These are phyloP conservation scores for Clarireedia paspali DNA, from an alignment of 2,329 filamentous ascomycete species.

Conservation along the genomic window DNA sequence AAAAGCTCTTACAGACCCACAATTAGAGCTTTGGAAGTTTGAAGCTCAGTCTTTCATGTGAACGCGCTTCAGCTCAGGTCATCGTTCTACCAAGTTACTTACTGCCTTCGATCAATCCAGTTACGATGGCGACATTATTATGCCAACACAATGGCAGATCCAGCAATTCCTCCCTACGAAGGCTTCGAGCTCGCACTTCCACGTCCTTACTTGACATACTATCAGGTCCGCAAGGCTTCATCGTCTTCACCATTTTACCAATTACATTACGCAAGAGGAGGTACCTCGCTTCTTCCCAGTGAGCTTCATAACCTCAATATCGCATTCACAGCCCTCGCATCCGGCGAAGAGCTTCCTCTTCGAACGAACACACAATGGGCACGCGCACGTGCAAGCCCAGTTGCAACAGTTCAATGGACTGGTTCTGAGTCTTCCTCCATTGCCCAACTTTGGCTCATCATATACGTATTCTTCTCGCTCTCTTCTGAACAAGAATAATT, in stretches of 20 bases:
- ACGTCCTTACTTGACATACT: background rate
- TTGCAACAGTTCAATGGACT: slow-evolving; percentile 30
- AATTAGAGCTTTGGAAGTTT: too few species aligned
- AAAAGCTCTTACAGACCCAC: too few species aligned
- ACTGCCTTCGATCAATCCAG: background rate
- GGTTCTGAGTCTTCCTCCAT: slow-evolving; percentile 26
- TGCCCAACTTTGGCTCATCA: slow-evolving; percentile 32
- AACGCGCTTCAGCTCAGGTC: too few species aligned
- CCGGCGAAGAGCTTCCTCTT: background rate
- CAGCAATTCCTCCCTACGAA: background rate
- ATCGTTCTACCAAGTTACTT: too few species aligned
- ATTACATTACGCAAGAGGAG: background rate
- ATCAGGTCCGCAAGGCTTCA: background rate
- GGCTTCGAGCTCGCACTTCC: background rate
- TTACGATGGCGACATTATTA: background rate
- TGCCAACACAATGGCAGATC: background rate
- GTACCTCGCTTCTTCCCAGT: background rate
- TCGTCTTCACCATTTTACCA: background rate
- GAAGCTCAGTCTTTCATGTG: too few species aligned
- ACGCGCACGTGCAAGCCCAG: slow-evolving; percentile 25
- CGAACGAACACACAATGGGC: slow-evolving; percentile 25
- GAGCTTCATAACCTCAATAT: background rate
- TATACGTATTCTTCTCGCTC: slow-evolving; percentile 32
- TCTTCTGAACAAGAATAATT: slow-evolving; percentile 30
- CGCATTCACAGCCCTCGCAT: background rate